Evolutionary conservation across 345 rosid genomes (phyloP), one percentile per base, ranked within the genome.

Genomic region (Trapa bicornis): DNA sequence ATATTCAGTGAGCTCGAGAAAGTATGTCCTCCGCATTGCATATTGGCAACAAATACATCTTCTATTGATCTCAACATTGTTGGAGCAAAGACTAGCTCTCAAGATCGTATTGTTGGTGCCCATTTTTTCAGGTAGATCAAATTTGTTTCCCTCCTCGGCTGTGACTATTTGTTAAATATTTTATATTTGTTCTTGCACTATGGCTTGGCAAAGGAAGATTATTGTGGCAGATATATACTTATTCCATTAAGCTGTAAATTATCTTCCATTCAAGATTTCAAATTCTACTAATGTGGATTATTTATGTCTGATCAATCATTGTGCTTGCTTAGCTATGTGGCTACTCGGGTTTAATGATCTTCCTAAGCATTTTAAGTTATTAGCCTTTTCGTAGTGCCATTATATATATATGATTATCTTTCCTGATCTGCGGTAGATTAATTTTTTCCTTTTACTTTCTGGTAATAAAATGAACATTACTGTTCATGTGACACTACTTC

Each of bases 21-120:
- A 78, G 75, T 66, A 37, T 94, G 99, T 67, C 87, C 96, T 74
- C 75, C 89, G 43, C 89, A 85, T 73, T 91, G 99, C 80, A 89
- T 94, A 70, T 81, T 94, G 82, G 97, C 99, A 50, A 79, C 92
- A 65, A 94, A 94, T 61, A 91, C 99, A 70, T 94, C 97, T 64
- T 83, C 96, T 3, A 87, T 91, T 48, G 95, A 89, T 79, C 85
- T 94, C 65, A 81, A 87, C 64, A 41, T 84, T 64, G 72, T 91
- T 70, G 99, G 97, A 42, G 89, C 87, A 72, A 91, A 86, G 78
- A 87, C 83, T 47, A 82, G 76, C 68, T 83, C 96, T 29, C 81
- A 89, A 71, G 93, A 84, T 76, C 95, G 96, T 64, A 85, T 94
- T 42, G 76, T 94, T 72, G 99, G 99, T 6, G 99, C 97, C 41